Evolutionary conservation across 768 basidiomycete species (phyloP).

Genomic region (Pleurotus sapidus): DNA sequence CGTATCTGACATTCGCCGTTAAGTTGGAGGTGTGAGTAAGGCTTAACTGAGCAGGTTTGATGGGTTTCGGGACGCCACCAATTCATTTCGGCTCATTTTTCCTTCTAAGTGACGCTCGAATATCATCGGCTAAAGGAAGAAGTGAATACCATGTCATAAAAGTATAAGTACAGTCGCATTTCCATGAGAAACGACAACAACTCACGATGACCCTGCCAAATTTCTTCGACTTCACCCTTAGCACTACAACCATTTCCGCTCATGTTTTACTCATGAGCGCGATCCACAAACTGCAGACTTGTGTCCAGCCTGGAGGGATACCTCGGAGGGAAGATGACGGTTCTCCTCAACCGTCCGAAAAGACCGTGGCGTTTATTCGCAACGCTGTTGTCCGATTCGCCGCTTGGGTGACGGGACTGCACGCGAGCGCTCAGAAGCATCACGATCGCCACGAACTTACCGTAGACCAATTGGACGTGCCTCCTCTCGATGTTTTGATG

Average conservation of each 20-base stretch:
- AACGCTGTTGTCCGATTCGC: not conserved
- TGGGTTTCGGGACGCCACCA: no score
- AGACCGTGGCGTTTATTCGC: not conserved
- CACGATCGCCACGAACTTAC: not conserved
- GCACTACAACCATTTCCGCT: not conserved
- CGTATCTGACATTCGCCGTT: no score
- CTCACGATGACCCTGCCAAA: no score
- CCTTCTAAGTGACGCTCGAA: no score
- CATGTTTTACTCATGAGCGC: not conserved
- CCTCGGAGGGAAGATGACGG: not conserved
- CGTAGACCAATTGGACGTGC: not conserved
- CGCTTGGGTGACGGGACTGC: not conserved
- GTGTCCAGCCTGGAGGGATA: not conserved
- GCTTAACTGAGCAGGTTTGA: no score
- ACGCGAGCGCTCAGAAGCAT: not conserved
- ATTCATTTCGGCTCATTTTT: no score
- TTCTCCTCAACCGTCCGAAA: not conserved
- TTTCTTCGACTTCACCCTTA: not conserved
- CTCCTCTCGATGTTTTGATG: constrained; percentile 15
- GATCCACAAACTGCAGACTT: not conserved
- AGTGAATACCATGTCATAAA: no score
- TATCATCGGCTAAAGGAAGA: no score
- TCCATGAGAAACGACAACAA: no score
- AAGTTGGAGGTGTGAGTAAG: no score
- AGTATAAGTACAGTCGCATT: no score